Conservation (phyloP, 2,329 filamentous ascomycete genomes). For the Dactylellina cionopaga region DNA sequence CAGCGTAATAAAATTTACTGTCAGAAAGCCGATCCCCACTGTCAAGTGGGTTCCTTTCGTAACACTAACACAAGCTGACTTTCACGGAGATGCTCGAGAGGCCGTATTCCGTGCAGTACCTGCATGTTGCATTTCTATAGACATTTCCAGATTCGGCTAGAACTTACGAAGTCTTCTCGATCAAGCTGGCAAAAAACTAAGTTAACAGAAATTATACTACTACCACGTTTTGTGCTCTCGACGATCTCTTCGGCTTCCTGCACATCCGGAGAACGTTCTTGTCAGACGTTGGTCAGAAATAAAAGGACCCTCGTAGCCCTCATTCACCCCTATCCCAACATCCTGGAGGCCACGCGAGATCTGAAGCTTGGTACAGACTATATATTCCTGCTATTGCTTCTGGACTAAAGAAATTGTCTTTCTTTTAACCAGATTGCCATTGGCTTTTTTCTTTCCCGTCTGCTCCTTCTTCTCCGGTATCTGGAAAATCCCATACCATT, state of each 20-base stretch:
- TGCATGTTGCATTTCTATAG: constrained; percentile 16
- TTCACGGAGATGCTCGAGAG: background rate
- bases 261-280: constrained; percentile 16
- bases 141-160: constrained; percentile 20
- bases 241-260: constrained; percentile 30
- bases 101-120: constrained; percentile 25
- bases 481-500: constrained; percentile 8
- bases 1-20: no score
- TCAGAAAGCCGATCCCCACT: background rate
- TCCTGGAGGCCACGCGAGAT: constrained; percentile 50
- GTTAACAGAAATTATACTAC: constrained; percentile 4
- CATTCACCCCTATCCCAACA: constrained; percentile 26
- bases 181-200: background rate
- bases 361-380: constrained; percentile 44
- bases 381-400: constrained; percentile 30
- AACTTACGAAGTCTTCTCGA: constrained; percentile 21
- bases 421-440: constrained; percentile 8
- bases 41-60: background rate
- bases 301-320: constrained; percentile 25
- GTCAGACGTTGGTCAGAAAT: constrained; percentile 27
- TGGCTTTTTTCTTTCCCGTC: background rate
- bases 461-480: constrained; percentile 11
- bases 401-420: constrained; percentile 2
- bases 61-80: background rate
- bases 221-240: constrained; percentile 16